These are phyloP conservation scores for Stenocarpella maydis DNA, from an alignment of 2,329 filamentous ascomycete species.

Conservation along the genomic window DNA sequence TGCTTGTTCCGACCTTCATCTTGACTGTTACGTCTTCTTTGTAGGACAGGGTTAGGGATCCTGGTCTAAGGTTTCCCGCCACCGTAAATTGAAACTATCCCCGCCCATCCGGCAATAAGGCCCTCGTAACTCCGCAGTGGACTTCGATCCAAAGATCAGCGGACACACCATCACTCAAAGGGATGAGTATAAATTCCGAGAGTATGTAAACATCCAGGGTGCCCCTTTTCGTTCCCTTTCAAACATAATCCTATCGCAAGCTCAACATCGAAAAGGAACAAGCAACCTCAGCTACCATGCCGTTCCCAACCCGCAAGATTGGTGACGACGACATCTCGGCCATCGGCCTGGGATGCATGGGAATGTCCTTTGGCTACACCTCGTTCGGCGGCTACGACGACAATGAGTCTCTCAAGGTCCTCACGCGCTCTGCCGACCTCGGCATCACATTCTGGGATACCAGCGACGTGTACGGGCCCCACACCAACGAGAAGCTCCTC, in stretches of 20 bases:
- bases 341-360: constrained; percentile 34
- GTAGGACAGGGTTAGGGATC: constrained; percentile 9
- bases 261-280: neutral
- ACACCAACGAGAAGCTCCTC: constrained; percentile 50
- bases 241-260: neutral
- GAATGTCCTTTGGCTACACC: constrained; percentile 33
- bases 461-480: constrained; percentile 32
- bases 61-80: neutral
- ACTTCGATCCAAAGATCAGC: neutral
- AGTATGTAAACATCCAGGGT: neutral
- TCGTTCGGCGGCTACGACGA: constrained; percentile 35
- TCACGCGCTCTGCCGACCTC: constrained; percentile 37
- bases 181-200: neutral
- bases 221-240: neutral
- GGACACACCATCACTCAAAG: neutral
- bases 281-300: neutral
- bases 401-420: constrained; percentile 35
- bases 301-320: constrained; percentile 29
- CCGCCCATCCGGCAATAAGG: constrained; percentile 9
- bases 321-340: constrained; percentile 34
- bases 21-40: neutral
- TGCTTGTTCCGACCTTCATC: neutral
- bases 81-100: constrained; percentile 13
- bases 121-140: constrained; percentile 10
- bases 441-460: constrained; percentile 38